Percentiles rank a stretch among this genome's conserved stretches.
These are phyloP conservation scores for Mucor plumbeus DNA, from an alignment of 371 early-diverging fungal genomes.

Conservation along the genomic window DNA sequence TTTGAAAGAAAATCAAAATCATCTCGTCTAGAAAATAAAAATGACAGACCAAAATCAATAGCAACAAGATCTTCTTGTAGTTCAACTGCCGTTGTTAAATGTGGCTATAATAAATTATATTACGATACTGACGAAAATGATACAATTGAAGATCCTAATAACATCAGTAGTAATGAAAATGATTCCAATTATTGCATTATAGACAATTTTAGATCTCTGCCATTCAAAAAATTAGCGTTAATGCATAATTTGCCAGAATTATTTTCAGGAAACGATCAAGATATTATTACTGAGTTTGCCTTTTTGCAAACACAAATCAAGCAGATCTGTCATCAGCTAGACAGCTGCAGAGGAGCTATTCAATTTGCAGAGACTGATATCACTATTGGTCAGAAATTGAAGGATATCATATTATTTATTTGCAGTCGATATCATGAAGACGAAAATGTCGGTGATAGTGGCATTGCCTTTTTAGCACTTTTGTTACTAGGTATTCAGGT, in stretches of 20 bases:
- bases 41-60: neutral
- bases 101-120: neutral
- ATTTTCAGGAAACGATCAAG: neutral
- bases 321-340: slow-evolving; percentile 13
- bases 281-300: neutral
- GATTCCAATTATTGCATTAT: neutral
- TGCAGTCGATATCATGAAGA: neutral
- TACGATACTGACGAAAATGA: neutral
- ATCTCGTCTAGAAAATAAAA: neutral
- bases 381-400: neutral
- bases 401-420: neutral
- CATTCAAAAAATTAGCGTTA: neutral
- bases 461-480: neutral
- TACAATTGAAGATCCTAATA: neutral
- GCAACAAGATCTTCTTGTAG: neutral
- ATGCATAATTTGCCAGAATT: neutral
- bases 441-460: neutral
- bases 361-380: slow-evolving; percentile 14
- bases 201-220: neutral
- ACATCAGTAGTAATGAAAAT: neutral
- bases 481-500: slow-evolving; percentile 1
- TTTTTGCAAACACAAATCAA: neutral
- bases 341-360: neutral
- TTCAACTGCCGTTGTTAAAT: neutral
- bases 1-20: neutral